Conservation (phyloP, 139 green algal species). For the Dunaliella sp. region DNA sequence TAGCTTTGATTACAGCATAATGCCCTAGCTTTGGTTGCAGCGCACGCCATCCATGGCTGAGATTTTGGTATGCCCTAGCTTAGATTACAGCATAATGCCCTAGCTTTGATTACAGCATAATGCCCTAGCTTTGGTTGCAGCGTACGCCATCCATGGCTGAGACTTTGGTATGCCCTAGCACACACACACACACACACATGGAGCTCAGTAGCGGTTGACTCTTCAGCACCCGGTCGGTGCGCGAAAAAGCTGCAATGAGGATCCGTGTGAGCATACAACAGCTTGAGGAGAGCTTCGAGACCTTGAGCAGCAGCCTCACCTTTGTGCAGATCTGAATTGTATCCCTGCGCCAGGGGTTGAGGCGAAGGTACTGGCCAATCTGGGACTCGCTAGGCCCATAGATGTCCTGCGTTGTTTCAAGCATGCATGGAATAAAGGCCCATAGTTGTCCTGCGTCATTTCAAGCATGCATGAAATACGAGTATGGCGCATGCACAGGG, state of each 20-base stretch:
- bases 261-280: background rate
- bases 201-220: background rate
- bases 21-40: no score
- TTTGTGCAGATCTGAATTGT: slow-evolving; percentile 1
- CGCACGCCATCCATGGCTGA: no score
- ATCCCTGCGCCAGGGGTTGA: slow-evolving; percentile 3
- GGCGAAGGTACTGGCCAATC: slow-evolving; percentile 57
- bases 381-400: slow-evolving; percentile 70
- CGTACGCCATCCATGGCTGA: background rate
- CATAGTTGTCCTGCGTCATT: background rate
- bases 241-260: background rate
- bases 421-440: background rate
- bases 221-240: background rate
- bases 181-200: no score
- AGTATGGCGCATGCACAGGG: background rate
- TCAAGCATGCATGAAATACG: no score
- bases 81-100: no score
- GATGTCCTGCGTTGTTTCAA: slow-evolving; percentile 47
- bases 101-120: no score
- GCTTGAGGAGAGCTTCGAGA: background rate
- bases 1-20: no score
- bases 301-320: background rate
- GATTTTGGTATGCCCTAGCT: no score
- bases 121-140: no score
- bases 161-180: background rate